Evolutionary conservation across 441 rosid species (phyloP), one percentile per base, ranked within the genome.

Genomic region (Pelargonium cotyledonis): DNA sequence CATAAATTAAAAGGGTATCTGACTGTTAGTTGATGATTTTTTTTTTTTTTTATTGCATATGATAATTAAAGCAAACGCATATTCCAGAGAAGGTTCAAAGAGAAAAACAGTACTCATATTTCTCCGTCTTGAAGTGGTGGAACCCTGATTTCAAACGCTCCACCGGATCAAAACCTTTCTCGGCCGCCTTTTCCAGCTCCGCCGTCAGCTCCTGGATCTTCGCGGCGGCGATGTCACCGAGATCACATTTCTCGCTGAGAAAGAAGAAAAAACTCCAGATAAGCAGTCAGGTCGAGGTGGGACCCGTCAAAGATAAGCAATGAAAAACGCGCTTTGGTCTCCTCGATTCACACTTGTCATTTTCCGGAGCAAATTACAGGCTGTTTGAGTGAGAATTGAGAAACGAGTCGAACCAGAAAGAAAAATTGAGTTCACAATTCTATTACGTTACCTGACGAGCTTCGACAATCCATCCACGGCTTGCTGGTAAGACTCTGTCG

Each of bases 81-180:
- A 51, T 51, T 51, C 58, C 18, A 51, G 58, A n/a, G 40, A 51
- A 51, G 58, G 18, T 94, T 85, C 71, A 70, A 63, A 49, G 7
- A 69, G 92, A 15, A 4, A 4, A 53, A 53, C 58, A n/a, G 3
- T 63, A 94, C 99, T 89, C 94, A 69, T 80, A 95, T 89, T 95
- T 95, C 76, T 95, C 95, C 57, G 66, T 85, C 87, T 95, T 95
- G 96, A 90, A 95, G 78, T 78, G 19, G 74, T 85, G 81, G 82
- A 90, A 95, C 6, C 99, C 99, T 6, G 81, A 73, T 73, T 89
- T 95, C 16, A 95, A 65, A 79, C 85, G 73, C 66, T 89, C 61
- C 26, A 16, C 61, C 61, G 61, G 61, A 55, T 55, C 21, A n/a
- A 55, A 55, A 0, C 26, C 61, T 18, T 18, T 55, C 61, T 21